Evolutionary conservation across 139 green algal species (phyloP).

Genomic region (Picochlorum sp.): DNA sequence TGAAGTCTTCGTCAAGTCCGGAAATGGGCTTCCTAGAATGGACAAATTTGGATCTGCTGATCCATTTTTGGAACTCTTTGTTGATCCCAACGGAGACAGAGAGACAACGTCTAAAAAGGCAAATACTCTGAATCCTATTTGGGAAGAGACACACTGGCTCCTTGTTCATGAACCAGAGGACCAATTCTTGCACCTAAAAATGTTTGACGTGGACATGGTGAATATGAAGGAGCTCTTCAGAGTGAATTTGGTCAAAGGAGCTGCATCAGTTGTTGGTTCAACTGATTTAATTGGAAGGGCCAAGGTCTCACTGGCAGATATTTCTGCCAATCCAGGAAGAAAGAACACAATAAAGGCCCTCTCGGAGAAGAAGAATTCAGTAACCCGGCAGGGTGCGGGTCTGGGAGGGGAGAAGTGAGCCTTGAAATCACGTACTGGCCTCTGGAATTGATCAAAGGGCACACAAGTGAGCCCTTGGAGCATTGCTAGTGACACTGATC

Average conservation of each 20-base stretch:
- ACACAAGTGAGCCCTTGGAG: slow-evolving; percentile 17
- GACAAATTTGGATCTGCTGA: slow-evolving; percentile 37
- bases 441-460: slow-evolving; percentile 26
- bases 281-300: slow-evolving; percentile 33
- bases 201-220: slow-evolving; percentile 63
- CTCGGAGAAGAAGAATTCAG: slow-evolving; percentile 36
- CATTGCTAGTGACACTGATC: slow-evolving; percentile 22
- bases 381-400: slow-evolving; percentile 29
- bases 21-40: slow-evolving; percentile 27
- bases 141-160: slow-evolving; percentile 39
- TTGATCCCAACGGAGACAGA: background rate
- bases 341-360: slow-evolving; percentile 16
- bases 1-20: slow-evolving; percentile 34
- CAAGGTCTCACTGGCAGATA: slow-evolving; percentile 21
- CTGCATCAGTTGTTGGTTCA: slow-evolving; percentile 25
- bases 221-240: slow-evolving; percentile 49
- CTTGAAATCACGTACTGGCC: slow-evolving; percentile 38
- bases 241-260: slow-evolving; percentile 44
- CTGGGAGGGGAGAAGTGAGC: slow-evolving; percentile 28
- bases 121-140: slow-evolving; percentile 32
- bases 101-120: slow-evolving; percentile 28
- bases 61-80: slow-evolving; percentile 31
- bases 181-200: slow-evolving; percentile 30
- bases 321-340: slow-evolving; percentile 15
- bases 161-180: slow-evolving; percentile 49